Percentiles rank a stretch among this genome's conserved stretches.
Evolutionary conservation across 2,329 filamentous ascomycete species (phyloP).

Genomic region (Fusarium gaditjirri): DNA sequence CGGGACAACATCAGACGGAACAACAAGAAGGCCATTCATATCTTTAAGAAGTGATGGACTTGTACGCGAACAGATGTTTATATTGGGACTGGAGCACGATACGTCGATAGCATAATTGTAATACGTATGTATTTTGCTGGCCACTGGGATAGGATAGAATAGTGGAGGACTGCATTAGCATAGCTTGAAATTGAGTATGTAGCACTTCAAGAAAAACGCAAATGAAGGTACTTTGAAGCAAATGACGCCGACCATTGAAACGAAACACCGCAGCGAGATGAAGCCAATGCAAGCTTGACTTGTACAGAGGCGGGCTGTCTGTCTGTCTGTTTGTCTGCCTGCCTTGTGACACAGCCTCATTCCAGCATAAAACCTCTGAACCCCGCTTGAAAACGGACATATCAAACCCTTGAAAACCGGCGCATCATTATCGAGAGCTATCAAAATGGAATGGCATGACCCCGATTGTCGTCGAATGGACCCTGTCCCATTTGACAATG

Average conservation of each 20-base stretch:
- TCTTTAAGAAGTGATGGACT: not conserved
- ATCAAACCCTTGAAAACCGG: not conserved
- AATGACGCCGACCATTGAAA: not conserved
- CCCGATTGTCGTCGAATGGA: constrained; percentile 14
- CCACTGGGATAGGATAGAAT: not conserved
- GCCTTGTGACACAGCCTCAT: not conserved
- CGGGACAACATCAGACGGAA: constrained; percentile 4
- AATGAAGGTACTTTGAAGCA: not conserved
- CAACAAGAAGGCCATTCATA: not conserved
- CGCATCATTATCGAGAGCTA: not conserved
- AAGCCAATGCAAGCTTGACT: not conserved
- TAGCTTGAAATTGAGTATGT: not conserved
- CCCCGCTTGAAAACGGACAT: constrained; percentile 1
- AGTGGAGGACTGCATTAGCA: not conserved
- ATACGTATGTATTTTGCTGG: not conserved
- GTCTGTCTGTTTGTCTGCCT: not conserved
- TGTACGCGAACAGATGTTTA: not conserved
- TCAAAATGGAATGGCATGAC: constrained; percentile 23
- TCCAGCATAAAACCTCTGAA: constrained; percentile 5
- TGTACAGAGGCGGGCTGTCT: not conserved
- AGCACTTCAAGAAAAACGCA: not conserved
- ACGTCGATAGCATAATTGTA: not conserved
- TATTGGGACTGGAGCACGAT: not conserved
- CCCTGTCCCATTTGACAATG: not conserved
- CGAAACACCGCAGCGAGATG: not conserved